Conservation (phyloP, 805 yeast genomes). For the Nakazawaea holstii region DNA sequence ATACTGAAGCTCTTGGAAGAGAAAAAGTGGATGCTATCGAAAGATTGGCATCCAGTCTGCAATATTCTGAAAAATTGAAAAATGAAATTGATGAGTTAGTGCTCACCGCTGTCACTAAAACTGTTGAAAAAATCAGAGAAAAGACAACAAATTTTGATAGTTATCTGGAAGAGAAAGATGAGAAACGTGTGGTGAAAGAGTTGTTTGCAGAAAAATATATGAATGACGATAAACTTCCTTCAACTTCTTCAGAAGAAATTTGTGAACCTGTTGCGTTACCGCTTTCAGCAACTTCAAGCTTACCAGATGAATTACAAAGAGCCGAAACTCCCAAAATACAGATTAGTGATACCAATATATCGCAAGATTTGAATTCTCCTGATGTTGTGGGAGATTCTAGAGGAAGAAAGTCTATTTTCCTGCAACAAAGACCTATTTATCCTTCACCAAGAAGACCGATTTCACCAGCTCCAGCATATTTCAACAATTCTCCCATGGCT, state of each 20-base stretch:
- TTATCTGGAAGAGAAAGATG: constrained; percentile 15
- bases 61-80: constrained; percentile 71
- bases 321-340: constrained; percentile 22
- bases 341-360: constrained; percentile 18
- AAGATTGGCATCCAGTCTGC: constrained; percentile 67
- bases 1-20: constrained; percentile 55
- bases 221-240: constrained; percentile 35
- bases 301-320: constrained; percentile 14
- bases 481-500: constrained; percentile 46
- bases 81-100: constrained; percentile 73
- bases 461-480: constrained; percentile 39
- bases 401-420: constrained; percentile 1
- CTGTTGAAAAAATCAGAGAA: constrained; percentile 50
- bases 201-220: constrained; percentile 37
- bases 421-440: constrained; percentile 18
- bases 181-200: constrained; percentile 9
- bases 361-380: neutral
- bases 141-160: constrained; percentile 12
- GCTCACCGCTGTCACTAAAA: constrained; percentile 53
- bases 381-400: neutral
- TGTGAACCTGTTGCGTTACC: neutral
- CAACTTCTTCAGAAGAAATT: constrained; percentile 12
- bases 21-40: constrained; percentile 66
- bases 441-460: constrained; percentile 53
- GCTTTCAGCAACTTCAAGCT: neutral